These are phyloP conservation scores for Aurantiochytrium sp. DNA, from an alignment of 108 stramenopile genomes.

Conservation along the genomic window DNA sequence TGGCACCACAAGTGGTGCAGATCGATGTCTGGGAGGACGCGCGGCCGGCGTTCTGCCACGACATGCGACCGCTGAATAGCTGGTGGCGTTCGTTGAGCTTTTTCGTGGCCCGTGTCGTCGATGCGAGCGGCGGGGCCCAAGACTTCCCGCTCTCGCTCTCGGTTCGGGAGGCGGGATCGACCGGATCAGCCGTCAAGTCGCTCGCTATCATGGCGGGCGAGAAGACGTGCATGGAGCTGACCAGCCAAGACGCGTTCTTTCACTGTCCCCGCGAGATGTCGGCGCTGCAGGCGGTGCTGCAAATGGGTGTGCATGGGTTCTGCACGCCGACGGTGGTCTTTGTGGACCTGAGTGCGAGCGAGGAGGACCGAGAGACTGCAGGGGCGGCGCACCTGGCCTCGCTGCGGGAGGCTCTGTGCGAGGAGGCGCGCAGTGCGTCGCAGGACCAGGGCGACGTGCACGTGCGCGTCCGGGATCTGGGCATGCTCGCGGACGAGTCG, in stretches of 20 bases:
- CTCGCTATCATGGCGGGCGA: no score
- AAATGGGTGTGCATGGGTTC: neutral
- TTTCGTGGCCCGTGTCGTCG: neutral
- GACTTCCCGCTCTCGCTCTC: no score
- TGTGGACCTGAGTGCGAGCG: neutral
- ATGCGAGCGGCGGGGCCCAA: neutral
- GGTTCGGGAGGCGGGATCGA: no score
- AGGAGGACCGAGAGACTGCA: neutral
- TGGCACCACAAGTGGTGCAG: no score
- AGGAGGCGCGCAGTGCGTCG: no score
- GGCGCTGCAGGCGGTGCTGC: neutral
- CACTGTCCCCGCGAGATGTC: neutral
- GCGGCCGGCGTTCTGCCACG: neutral
- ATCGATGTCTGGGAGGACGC: neutral
- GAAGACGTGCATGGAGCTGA: no score
- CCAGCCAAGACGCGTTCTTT: neutral
- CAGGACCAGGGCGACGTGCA: neutral
- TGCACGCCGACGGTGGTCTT: neutral
- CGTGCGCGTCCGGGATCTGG: neutral
- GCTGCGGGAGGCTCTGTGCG: neutral
- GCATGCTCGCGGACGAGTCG: neutral
- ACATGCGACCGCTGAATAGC: neutral
- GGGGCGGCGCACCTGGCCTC: neutral
- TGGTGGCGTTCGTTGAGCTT: constrained; percentile 16
- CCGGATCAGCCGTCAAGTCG: no score